These are phyloP conservation scores for Agrostemma githago DNA, from an alignment of 148 eudicot species.

Conservation along the genomic window DNA sequence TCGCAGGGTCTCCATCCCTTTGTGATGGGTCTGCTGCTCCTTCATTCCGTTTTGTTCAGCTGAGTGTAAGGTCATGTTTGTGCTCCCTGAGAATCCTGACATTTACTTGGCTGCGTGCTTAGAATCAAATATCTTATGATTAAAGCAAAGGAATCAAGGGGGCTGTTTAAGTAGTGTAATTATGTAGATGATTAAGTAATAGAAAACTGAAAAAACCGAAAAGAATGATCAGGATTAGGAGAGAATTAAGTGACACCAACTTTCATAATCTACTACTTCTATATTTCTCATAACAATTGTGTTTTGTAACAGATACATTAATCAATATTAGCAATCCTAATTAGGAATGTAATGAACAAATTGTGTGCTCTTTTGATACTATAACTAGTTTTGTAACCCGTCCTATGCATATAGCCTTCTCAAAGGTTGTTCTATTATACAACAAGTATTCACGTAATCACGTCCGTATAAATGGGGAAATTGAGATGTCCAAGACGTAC, in stretches of 20 bases:
- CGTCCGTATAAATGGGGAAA: no score
- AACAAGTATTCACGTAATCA: no score
- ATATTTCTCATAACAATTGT: constrained; percentile 27
- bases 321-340: constrained; percentile 12
- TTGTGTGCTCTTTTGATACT: constrained; percentile 13
- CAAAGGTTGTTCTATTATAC: no score
- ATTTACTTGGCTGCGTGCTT: constrained; percentile 15
- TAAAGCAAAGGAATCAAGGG: constrained; percentile 1
- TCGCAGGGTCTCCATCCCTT: constrained; percentile 29
- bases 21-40: constrained; percentile 14
- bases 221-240: constrained; percentile 45
- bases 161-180: constrained; percentile 22
- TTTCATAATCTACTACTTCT: no score
- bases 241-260: constrained; percentile 32
- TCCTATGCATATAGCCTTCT: no score
- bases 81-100: constrained; percentile 26
- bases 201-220: constrained; percentile 29
- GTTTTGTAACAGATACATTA: constrained; percentile 30
- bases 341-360: constrained; percentile 20
- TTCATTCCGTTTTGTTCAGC: constrained; percentile 28
- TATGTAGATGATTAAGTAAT: constrained; percentile 23
- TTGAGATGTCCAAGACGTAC: no score
- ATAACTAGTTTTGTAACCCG: neutral
- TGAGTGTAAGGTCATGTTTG: constrained; percentile 28
- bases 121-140: neutral